Base-by-base conservation (phyloP, 495 filamentous ascomycete species). In the Neurospora africana region DNA sequence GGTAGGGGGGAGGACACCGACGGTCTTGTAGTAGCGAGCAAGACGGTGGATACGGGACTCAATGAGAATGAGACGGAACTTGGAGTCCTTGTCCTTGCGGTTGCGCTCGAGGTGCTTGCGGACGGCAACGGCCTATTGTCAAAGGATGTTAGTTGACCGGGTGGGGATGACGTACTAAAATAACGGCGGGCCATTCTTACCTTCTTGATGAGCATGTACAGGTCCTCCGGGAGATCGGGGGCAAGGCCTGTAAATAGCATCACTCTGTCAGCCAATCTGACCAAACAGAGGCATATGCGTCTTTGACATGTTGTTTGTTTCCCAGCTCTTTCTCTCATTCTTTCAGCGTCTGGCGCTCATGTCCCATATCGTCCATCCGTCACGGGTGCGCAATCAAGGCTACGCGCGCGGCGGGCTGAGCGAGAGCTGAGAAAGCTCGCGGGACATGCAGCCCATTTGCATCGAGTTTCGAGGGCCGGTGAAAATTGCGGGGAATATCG, bases 51-150 rank as follows among this genome's bases (percentile, higher is more conserved):
- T 98, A 83, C 96, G 93, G 81, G 95, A 98, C 90, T 99, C 81
- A 86, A 99, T 94, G 74, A 99, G 91, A 92, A 99, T 98, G 72
- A 99, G 91, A 81, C 95, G 94, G 92, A 99, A 98, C 89, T 99
- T 99, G 89, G 89, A 91, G 88, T 98, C 95, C 87, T 93, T 96
- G 90, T 98, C 95, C 89, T 99, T 99, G 84, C 95, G 94, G 90
- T 99, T 99, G 85, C 93, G 91, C 89, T 98, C 94, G 77, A 99
- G 93, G 87, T 98, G 96, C 93, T 99, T 99, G 86, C 96, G 95
- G 87, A 99, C 95, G 81, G 95, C 91, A 81, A 98, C 95, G 78
- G 95, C 95, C 93, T 94, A 39, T 72, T 33, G 68, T n/a, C 30
- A 5, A 3, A 33, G 27, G 7, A 40, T 6, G 74, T 76, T 73